Base-by-base conservation (phyloP, 1,139 yeast species). In the Schwanniomyces etchellsii region DNA sequence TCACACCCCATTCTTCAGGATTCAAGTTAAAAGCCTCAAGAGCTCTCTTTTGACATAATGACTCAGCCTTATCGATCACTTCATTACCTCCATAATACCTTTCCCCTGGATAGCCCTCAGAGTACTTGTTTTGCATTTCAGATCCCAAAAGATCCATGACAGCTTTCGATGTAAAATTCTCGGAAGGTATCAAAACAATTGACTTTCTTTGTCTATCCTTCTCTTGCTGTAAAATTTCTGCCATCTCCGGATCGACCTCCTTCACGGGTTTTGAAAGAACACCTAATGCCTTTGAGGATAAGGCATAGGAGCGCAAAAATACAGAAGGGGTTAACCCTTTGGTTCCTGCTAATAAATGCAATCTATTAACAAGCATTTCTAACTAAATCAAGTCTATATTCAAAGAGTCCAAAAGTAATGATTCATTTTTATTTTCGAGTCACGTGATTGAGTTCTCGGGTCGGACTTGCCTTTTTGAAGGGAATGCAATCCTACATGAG, bases 71-170 rank as follows among this genome's bases (percentile, higher is more conserved):
- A 60, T 89, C 97, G 48, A 89, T 89, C 60, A 80, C 79, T 64
- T 89, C 89, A 58, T 89, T 89, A 57, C 97, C 97, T 57, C 97
- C 97, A 52, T 89, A 89, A 66, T 89, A 89, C 58, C 97, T 79
- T 50, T 88, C 96, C 40, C 96, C 96, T 30, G 97, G 97, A 63
- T 89, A 89, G 37, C 96, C 96, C 65, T 89, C 97, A n/a, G 96
- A 86, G 64, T 89, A 89, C 70, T 89, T 89, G 74, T 89, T 89
- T 63, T 86, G 93, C 95, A 89, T 86, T 60, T 86, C 95, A 13
- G 96, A 82, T 36, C 97, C 96, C 50, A 89, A 74, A 30, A 89
- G 74, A 52, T 89, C 95, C 80, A 89, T 83, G 17, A 89, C 97
- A 14, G 96, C 88, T 55, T 79, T 81, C 29, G 96, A 85, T 34